Evolutionary conservation across 495 filamentous ascomycete species (phyloP), one percentile per base, ranked within the genome.

Genomic region (Apodospora peruviana): DNA sequence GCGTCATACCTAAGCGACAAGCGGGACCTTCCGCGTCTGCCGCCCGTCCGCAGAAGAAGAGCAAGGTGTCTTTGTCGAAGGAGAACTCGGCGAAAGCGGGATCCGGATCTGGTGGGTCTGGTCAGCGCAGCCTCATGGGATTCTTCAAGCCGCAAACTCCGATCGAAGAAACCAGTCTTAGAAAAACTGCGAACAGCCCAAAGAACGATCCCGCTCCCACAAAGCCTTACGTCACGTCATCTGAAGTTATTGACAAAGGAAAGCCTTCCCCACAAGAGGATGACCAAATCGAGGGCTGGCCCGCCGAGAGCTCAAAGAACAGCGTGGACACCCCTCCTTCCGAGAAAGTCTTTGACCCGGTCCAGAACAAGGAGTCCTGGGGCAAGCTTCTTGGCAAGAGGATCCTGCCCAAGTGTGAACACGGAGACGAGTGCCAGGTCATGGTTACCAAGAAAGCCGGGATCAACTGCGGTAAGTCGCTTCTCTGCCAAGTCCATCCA

Each of bases 361-460:
- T 90, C 34, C 75, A 75, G 42, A 77, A 79, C 45, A 94, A 90
- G 59, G 84, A 90, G 56, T 86, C 87, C 20, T 96, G 93, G 93
- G 76, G 77, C 1, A 90, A 86, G 61, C 73, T 98, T 1, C 86
- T 98, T 43, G 80, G 84, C 12, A 90, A 88, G 59, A 81, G 84
- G 44, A 66, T 73, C 1, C 70, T 81, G 2, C 93, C 93, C 2
- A 75, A 73, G 43, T 98, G 93, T 63, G 90, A 95, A 24, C 93
- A 98, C 60, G 73, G 79, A 44, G 93, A 98, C 47, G 85, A 87
- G 14, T 97, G 93, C 62, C 83, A 87, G 43, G 86, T 73, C 43
- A 55, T 90, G 25, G 76, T 81, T 7, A 94, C 90, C 5, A 96
- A 89, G 69, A 98, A 96, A 58, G 75, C 84, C 0, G 93, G 93